These are phyloP conservation scores for Candida schatavii DNA, from an alignment of 805 yeast genomes.

Conservation along the genomic window DNA sequence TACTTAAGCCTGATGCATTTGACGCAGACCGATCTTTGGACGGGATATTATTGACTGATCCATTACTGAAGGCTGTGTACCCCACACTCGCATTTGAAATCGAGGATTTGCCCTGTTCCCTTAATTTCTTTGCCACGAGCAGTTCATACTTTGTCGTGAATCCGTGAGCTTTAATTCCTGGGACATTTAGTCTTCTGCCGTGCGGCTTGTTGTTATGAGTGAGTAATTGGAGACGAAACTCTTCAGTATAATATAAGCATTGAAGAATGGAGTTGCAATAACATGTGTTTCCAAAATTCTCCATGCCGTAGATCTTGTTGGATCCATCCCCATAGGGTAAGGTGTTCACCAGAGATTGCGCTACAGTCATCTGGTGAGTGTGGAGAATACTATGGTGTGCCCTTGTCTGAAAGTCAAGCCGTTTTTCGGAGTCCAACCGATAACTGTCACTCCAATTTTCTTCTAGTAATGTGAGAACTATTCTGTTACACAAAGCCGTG, in stretches of 20 bases:
- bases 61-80: background rate
- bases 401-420: no score
- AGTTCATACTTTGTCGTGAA: slow-evolving; percentile 41
- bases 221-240: slow-evolving; percentile 50
- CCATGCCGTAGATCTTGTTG: slow-evolving; percentile 73
- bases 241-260: slow-evolving; percentile 72
- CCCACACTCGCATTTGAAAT: background rate
- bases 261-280: slow-evolving; percentile 92
- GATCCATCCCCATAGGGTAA: slow-evolving; percentile 65
- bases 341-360: no score
- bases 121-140: slow-evolving; percentile 31
- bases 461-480: no score
- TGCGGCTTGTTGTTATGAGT: slow-evolving; percentile 30
- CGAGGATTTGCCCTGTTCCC: slow-evolving; percentile 23
- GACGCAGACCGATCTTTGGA: slow-evolving; percentile 9
- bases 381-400: no score
- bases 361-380: no score
- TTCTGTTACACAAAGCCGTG: no score
- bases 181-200: slow-evolving; percentile 25
- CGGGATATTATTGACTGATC: slow-evolving; percentile 9
- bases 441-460: no score
- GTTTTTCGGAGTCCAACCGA: no score
- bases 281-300: slow-evolving; percentile 88
- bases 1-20: background rate
- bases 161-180: slow-evolving; percentile 32